phyloP scores from a whole-genome alignment of 768 basidiomycete species.

The Flagelloscypha sp. region DNA sequence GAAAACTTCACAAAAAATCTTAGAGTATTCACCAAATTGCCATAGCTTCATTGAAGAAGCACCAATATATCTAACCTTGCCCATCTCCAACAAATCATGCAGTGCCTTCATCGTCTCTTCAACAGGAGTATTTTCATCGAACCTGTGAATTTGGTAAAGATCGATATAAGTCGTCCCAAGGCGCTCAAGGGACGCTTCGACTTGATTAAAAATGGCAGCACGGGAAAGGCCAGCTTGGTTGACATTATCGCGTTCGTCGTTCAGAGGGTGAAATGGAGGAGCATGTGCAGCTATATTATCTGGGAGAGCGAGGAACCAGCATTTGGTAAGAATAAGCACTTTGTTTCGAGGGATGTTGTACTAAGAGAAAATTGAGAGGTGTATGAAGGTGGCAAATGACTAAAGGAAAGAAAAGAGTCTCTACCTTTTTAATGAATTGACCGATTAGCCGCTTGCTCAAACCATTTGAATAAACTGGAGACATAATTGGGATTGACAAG shows the following conservation, averaged over 20 bases:
- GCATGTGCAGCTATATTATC: not conserved
- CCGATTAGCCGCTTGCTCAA: constrained; percentile 5
- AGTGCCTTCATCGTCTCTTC: constrained; percentile 33
- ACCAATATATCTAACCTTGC: constrained; percentile 26
- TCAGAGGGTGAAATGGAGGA: not conserved
- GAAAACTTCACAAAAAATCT: no score
- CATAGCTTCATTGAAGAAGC: constrained; percentile 12
- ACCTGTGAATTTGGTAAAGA: constrained; percentile 28
- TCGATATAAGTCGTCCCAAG: constrained; percentile 16
- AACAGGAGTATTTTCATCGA: constrained; percentile 18
- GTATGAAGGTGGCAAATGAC: not conserved
- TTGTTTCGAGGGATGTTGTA: not conserved
- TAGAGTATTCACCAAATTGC: constrained; percentile 26
- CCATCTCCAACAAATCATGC: constrained; percentile 29
- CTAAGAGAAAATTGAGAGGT: no score
- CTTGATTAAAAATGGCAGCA: constrained; percentile 13
- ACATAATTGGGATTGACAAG: constrained; percentile 11
- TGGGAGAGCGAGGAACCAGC: constrained; percentile 10
- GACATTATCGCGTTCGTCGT: constrained; percentile 8
- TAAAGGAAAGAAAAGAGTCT: constrained; percentile 1
- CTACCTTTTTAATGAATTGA: constrained; percentile 12
- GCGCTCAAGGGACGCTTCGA: constrained; percentile 12
- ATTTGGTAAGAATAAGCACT: constrained; percentile 6
- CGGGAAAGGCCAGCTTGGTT: constrained; percentile 12
- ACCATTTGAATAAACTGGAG: constrained; percentile 14